phyloP scores from a whole-genome alignment of 306 rosid genomes.

The Hippophae gyantsensis region DNA sequence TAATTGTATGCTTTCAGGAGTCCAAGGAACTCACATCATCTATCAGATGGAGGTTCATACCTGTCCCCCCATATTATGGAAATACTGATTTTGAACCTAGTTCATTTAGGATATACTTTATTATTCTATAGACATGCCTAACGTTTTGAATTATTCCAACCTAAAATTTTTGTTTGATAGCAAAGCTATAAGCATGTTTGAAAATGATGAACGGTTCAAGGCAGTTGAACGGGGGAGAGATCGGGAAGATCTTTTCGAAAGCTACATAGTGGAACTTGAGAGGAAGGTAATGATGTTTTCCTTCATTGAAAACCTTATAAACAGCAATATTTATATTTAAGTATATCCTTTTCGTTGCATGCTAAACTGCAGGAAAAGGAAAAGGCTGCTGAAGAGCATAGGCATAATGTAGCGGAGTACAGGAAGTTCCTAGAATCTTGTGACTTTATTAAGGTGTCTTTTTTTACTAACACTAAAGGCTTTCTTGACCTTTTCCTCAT shows the following conservation, averaged over 20 bases:
- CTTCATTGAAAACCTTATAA: neutral
- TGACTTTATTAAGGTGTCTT: conserved; percentile 71
- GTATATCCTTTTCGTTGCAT: conserved; percentile 6
- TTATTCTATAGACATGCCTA: neutral
- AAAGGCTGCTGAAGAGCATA: conserved; percentile 78
- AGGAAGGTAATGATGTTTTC: conserved; percentile 56
- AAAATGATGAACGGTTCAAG: conserved; percentile 83
- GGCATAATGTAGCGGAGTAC: conserved; percentile 55
- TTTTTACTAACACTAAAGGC: too few relatives aligned
- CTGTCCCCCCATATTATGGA: conserved; percentile 11
- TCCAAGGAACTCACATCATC: conserved; percentile 88
- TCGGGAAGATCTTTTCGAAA: conserved; percentile 88
- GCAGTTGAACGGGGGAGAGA: conserved; percentile 88
- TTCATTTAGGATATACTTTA: conserved; percentile 1
- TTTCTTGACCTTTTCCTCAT: too few relatives aligned
- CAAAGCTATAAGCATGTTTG: conserved; percentile 85
- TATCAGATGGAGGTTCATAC: conserved; percentile 76
- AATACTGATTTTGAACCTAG: neutral
- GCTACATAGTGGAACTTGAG: conserved; percentile 94
- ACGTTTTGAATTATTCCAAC: conserved; percentile 22
- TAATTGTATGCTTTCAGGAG: conserved; percentile 50
- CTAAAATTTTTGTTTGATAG: conserved; percentile 37
- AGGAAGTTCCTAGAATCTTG: conserved; percentile 75
- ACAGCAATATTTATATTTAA: neutral
- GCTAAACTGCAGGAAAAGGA: conserved; percentile 67